Base-by-base conservation (phyloP, 371 early-diverging fungal species). In the Blakeslea trispora region DNA sequence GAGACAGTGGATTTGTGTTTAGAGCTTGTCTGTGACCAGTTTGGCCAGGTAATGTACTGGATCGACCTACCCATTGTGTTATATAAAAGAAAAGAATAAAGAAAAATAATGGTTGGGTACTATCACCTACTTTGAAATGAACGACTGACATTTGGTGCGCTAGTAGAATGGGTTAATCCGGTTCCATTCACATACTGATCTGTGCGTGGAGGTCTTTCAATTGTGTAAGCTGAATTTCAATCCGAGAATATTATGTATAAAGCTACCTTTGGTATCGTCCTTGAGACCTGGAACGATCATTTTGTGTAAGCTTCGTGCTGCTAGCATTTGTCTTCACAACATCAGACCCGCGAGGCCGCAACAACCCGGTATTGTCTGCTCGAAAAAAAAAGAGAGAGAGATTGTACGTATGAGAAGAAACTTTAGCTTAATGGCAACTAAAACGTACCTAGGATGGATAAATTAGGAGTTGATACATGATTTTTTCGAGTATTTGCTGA, bases 401-500 rank as follows among this genome's bases (percentile, higher is more conserved):
- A n/a, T n/a, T n/a, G n/a, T n/a, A n/a, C n/a, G n/a, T n/a, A n/a
- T n/a, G n/a, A n/a, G n/a, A n/a, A n/a, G n/a, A 32, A 32, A 32
- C 32, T 32, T 32, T 10, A 32, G 6, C 32, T 32, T 5, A 32
- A 32, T 32, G 32, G 5, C 7, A 9, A 17, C n/a, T 21, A 57
- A 44, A n/a, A n/a, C n/a, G n/a, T 63, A 63, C 63, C 53, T 37
- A 53, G 49, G 23, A 57, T 41, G 9, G 61, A 44, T 51, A 47
- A 31, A 48, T 50, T 45, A 2, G 52, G 37, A 44, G 32, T n/a
- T 15, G 57, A 53, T 3, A 43, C 1, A 15, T 13, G 24, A n/a
- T 21, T 21, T 1, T 43, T 48, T 5, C 44, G 7, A n/a, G 21
- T 24, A 19, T 15, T 35, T 14, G 14, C 40, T 14, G 53, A 58